Evolutionary conservation across 176 grass and related monocot species (phyloP).

Genomic region (Musa troglodytarum): DNA sequence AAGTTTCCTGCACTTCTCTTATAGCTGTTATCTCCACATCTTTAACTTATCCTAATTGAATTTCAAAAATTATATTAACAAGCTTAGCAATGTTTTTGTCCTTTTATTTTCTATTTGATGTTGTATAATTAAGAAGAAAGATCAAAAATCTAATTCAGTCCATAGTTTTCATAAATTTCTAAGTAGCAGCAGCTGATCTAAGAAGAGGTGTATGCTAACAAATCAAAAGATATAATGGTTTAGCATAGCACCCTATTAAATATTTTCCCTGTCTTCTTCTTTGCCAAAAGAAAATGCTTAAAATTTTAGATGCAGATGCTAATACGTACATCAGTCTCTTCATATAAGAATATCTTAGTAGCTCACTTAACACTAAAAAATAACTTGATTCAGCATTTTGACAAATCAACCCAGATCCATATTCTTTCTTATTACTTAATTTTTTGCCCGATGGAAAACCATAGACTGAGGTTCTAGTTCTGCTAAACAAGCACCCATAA

Average conservation of each 20-base stretch:
- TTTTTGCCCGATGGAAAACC: too few relatives aligned
- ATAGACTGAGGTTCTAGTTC: too few relatives aligned
- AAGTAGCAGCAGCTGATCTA: not conserved
- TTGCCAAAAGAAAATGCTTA: too few relatives aligned
- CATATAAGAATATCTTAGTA: too few relatives aligned
- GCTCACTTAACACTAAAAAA: too few relatives aligned
- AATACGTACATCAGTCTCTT: too few relatives aligned
- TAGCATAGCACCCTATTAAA: not conserved
- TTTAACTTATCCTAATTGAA: not conserved
- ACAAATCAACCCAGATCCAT: too few relatives aligned
- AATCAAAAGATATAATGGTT: not conserved
- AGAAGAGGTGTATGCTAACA: not conserved
- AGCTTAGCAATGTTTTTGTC: not conserved
- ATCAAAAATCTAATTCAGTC: not conserved
- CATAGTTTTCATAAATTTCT: not conserved
- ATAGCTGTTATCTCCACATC: not conserved
- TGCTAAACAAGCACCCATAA: too few relatives aligned
- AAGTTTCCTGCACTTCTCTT: not conserved
- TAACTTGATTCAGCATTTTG: too few relatives aligned
- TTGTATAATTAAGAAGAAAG: not conserved
- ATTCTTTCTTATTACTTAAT: too few relatives aligned
- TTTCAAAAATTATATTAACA: not conserved
- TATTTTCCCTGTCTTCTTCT: not conserved
- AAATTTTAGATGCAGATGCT: too few relatives aligned
- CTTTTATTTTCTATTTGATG: not conserved